Base-by-base conservation (phyloP, 352 stramenopile species). In the Phytophthora fragariae region DNA sequence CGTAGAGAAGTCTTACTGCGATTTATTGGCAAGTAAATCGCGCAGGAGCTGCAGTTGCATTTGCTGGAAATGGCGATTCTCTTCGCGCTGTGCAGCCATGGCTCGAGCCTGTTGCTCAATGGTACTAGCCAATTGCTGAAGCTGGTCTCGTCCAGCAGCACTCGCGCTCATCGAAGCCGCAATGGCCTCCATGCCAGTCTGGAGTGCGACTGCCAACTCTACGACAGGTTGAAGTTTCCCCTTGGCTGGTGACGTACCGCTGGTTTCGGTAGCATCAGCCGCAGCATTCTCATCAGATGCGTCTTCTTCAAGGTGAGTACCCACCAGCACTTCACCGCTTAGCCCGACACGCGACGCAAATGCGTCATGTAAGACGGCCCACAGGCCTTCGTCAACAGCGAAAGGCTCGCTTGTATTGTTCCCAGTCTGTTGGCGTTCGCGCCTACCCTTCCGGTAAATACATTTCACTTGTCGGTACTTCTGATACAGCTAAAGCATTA, bases 401-500 rank as follows among this genome's bases (percentile, higher is more conserved):
- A 39, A 55, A 24, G 41, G 41, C 41, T 49, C 41, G 41, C 41
- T 64, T 9, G 41, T 46, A 17, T 64, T 17, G 17, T 61, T 56
- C 6, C 61, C 50, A 7, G 49, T 61, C 41, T 61, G 12, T 5
- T 17, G 29, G 8, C 39, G 15, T n/a, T 55, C 61, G 24, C 35
- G 49, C 27, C 33, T 61, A 8, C n/a, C 61, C 31, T 61, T 68
- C 6, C 37, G 24, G 31, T 61, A 68, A 14, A 61, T 33, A 12
- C 50, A 54, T 53, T 61, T 59, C 12, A 59, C n/a, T 67, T 66
- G 59, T 3, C 49, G n/a, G 27, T 67, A 67, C 49, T 60, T 55
- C 24, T 33, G 57, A 55, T 44, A 64, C 10, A 55, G 21, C 57
- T 64, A 49, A 49, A 55, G 10, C 24, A 64, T 41, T 15, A 54